Base-by-base conservation (phyloP, 176 grass and related monocot species). In the Aechmea fasciata region DNA sequence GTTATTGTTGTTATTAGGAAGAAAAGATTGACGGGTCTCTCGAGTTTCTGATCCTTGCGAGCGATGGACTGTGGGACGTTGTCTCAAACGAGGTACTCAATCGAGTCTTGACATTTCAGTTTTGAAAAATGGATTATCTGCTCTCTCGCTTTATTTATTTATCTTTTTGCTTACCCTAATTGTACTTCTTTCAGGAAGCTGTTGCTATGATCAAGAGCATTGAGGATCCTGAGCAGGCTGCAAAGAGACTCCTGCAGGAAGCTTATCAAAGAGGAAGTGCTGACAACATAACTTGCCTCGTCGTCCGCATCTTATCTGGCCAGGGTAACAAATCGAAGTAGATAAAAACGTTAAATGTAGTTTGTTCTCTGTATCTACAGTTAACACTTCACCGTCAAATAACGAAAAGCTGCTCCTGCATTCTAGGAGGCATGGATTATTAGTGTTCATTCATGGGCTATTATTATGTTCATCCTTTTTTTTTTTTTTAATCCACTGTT, bases 31-130 rank as follows among this genome's bases (percentile, higher is more conserved):
- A 96, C 53, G 73, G 83, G 72, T 91, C 91, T 2, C 77, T 96
- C 0, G 87, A 96, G 51, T 96, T 96, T 75, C 91, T 96, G 49
- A 96, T 96, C 74, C 91, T 96, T 22, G 91, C 87, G 0, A 96
- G 91, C 19, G 91, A 96, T 52, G 91, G 91, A 4, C 80, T 96
- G 2, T 96, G 91, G 91, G 91, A 96, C 61, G 85, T 91, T 51
- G 91, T 96, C 9, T 79, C 85, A 47, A 91, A 96, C 23, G 85
- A 96, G 79, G 91, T 91, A 77, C 24, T 9, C 11, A 41, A 12
- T n/a, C 12, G 69, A 55, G 49, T 47, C 19, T 19, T 23, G 19
- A 65, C 8, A 80, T 13, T 47, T 26, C 55, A 24, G 15, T 50
- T 47, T 68, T 15, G 8, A 23, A 29, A 29, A 15, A 67, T 13